Percentiles rank a stretch among this genome's conserved stretches.
phyloP scores from a whole-genome alignment of 176 grass and related monocot species.

The Urochloa ruziziensis region DNA sequence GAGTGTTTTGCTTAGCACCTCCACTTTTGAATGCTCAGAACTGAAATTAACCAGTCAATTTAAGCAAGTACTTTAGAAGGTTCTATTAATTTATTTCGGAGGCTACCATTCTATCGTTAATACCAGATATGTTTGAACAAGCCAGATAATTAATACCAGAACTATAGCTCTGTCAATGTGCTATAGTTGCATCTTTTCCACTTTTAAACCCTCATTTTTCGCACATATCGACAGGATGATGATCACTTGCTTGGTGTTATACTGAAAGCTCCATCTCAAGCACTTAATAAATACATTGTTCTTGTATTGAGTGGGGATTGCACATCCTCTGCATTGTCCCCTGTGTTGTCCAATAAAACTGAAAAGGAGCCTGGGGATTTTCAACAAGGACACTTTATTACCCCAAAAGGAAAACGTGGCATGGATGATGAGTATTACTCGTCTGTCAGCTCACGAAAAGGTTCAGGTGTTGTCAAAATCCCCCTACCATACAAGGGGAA shows the following conservation, averaged over 20 bases:
- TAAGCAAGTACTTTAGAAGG: conserved; percentile 1
- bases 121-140: neutral
- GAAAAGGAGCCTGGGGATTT: conserved; percentile 57
- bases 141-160: too few species aligned
- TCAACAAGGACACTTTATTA: conserved; percentile 73
- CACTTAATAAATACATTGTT: conserved; percentile 71
- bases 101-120: neutral
- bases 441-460: conserved; percentile 61
- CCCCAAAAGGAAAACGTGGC: conserved; percentile 88
- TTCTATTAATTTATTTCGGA: neutral
- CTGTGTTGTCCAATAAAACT: conserved; percentile 34
- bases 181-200: neutral
- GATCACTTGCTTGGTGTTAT: conserved; percentile 88
- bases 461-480: conserved; percentile 73
- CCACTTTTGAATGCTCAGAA: conserved; percentile 1
- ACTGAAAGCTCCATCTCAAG: conserved; percentile 63
- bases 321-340: conserved; percentile 45
- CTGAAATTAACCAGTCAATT: neutral
- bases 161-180: conserved; percentile 22
- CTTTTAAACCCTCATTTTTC: conserved; percentile 15
- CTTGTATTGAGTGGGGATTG: conserved; percentile 69
- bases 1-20: neutral
- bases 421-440: conserved; percentile 88
- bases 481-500: conserved; percentile 66
- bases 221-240: conserved; percentile 66